Evolutionary conservation across 371 early-diverging fungal genomes (phyloP).

Genomic region (Mortierella sp.): DNA sequence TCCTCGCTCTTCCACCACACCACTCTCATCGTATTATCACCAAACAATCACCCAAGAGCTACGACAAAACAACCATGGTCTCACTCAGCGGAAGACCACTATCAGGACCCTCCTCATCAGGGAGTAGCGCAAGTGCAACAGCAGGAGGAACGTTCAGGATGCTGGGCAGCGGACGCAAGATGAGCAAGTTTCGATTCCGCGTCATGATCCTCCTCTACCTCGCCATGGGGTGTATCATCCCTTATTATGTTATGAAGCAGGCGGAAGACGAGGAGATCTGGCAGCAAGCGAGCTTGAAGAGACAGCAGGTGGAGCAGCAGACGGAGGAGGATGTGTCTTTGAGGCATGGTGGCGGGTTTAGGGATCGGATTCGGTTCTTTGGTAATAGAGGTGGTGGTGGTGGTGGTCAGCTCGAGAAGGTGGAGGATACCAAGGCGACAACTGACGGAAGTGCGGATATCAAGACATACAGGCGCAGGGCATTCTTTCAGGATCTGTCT

Average conservation of each 20-base stretch:
- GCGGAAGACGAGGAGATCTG: constrained; percentile 32
- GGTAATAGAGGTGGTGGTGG: not conserved
- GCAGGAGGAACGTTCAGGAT: constrained; percentile 23
- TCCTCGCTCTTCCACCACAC: too few species aligned
- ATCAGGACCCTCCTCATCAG: constrained; percentile 21
- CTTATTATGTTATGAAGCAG: constrained; percentile 50
- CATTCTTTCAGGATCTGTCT: constrained; percentile 39
- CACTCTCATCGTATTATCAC: not conserved
- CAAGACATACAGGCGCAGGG: constrained; percentile 27
- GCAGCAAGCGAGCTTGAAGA: not conserved
- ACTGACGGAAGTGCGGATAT: constrained; percentile 7
- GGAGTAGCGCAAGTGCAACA: not conserved
- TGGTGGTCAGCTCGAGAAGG: not conserved
- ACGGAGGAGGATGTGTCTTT: not conserved
- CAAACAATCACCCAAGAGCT: not conserved
- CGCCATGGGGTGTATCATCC: constrained; percentile 49
- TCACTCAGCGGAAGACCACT: constrained; percentile 18
- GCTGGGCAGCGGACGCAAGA: constrained; percentile 33
- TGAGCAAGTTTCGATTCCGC: constrained; percentile 36
- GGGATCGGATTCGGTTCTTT: not conserved
- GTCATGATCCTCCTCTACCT: constrained; percentile 26
- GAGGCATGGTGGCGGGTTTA: not conserved
- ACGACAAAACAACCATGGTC: constrained; percentile 20
- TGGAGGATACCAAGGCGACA: not conserved
- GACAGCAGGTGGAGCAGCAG: not conserved